Evolutionary conservation across 1,139 yeast genomes (phyloP).

Genomic region (Hansenula sp.): DNA sequence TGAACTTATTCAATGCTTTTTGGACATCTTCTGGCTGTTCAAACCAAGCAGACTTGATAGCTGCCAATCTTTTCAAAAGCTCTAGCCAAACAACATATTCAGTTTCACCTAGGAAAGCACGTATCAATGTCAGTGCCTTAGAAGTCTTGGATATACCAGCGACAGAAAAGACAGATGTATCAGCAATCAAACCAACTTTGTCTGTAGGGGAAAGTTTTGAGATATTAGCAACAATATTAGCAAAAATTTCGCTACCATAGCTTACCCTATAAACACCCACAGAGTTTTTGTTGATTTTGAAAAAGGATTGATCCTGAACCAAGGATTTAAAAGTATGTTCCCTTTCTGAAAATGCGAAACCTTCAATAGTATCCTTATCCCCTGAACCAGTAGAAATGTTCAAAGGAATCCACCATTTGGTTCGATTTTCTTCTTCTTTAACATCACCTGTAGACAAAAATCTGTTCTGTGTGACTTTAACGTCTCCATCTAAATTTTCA

Average conservation of each 20-base stretch:
- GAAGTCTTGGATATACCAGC: constrained; percentile 55
- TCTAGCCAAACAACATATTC: constrained; percentile 68
- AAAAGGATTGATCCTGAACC: constrained; percentile 31
- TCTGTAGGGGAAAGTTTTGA: constrained; percentile 49
- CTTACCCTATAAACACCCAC: constrained; percentile 66
- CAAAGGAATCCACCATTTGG: constrained; percentile 77
- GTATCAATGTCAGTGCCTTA: constrained; percentile 42
- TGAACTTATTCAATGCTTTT: constrained; percentile 38
- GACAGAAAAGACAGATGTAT: constrained; percentile 54
- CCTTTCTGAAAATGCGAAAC: constrained; percentile 42
- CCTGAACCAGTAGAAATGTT: constrained; percentile 35
- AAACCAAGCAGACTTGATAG: constrained; percentile 44
- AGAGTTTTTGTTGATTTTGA: constrained; percentile 61
- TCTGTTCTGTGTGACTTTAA: constrained; percentile 47
- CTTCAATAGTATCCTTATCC: constrained; percentile 16
- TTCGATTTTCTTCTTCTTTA: constrained; percentile 39
- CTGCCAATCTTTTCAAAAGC: constrained; percentile 41
- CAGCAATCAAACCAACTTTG: constrained; percentile 66
- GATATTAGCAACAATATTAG: constrained; percentile 40
- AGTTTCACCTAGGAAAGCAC: constrained; percentile 43
- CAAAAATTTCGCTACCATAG: constrained; percentile 46
- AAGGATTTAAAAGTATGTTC: constrained; percentile 30
- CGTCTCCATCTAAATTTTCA: constrained; percentile 24
- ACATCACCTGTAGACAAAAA: constrained; percentile 56
- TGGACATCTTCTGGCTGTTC: constrained; percentile 37